These are phyloP conservation scores for Salix udensis DNA, from an alignment of 345 rosid species.

Conservation along the genomic window DNA sequence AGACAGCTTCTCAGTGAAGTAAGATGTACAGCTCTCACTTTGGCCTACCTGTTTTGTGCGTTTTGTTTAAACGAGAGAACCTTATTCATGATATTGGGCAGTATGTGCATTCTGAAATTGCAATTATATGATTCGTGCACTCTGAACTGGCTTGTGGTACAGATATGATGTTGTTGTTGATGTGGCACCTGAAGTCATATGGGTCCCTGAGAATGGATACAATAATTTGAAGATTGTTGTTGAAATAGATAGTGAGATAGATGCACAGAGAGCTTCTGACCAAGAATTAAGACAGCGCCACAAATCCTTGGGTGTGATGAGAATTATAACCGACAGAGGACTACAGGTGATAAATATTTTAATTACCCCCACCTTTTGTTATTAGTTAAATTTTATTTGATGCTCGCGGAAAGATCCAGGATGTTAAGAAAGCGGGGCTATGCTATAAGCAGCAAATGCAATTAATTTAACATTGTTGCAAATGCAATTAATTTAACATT, in stretches of 20 bases:
- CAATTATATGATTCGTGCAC: not conserved
- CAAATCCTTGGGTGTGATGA: slow-evolving; percentile 67
- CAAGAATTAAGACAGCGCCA: slow-evolving; percentile 69
- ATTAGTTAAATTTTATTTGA: too few species aligned
- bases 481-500: not conserved
- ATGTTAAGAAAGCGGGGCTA: not conserved
- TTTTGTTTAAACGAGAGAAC: not conserved
- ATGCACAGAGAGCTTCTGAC: slow-evolving; percentile 69
- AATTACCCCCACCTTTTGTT: not conserved
- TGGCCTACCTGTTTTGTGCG: not conserved
- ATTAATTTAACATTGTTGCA: not conserved
- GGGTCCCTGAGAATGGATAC: slow-evolving; percentile 81
- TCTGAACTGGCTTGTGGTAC: slow-evolving; percentile 25
- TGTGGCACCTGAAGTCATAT: slow-evolving; percentile 79
- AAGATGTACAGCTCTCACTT: not conserved
- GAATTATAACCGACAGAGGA: slow-evolving; percentile 73
- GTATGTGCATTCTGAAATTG: not conserved
- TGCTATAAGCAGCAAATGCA: not conserved
- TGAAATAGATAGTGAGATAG: slow-evolving; percentile 75
- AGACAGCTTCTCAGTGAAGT: not conserved
- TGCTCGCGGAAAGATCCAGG: too few species aligned
- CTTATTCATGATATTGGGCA: not conserved
- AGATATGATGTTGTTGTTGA: slow-evolving; percentile 88
- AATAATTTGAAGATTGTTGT: slow-evolving; percentile 80
- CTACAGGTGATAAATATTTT: slow-evolving; percentile 54